Conservation (phyloP, 108 stramenopile genomes). For the Pseudonitzschia delicatissima region DNA sequence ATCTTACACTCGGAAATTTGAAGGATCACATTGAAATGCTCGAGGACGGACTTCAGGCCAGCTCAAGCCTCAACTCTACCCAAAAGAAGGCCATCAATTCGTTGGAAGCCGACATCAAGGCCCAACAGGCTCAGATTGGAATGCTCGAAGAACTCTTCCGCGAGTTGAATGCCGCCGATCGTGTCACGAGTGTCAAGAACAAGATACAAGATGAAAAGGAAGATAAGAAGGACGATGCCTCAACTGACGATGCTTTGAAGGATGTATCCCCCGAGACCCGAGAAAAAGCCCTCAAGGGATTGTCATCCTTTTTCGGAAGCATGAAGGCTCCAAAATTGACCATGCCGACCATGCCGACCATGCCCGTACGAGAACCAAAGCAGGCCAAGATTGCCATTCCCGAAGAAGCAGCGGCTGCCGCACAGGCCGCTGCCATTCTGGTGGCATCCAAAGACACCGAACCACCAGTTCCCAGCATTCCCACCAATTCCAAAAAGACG, state of each 20-base stretch:
- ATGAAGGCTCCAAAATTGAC: background rate
- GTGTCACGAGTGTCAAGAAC: too few species aligned
- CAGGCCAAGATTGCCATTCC: conserved; percentile 1
- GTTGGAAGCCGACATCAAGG: conserved; percentile 16
- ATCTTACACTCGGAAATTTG: conserved; percentile 20
- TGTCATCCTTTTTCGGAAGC: background rate
- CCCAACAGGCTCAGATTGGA: conserved; percentile 11
- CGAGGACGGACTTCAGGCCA: conserved; percentile 21
- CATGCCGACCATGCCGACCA: background rate
- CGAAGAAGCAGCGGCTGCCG: background rate
- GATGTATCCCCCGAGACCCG: background rate
- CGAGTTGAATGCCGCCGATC: conserved; percentile 6
- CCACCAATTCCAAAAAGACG: background rate
- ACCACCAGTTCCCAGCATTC: too few species aligned
- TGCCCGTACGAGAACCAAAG: background rate
- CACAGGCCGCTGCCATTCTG: background rate
- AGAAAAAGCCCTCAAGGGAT: background rate
- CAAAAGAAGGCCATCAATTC: conserved; percentile 11
- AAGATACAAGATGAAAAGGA: background rate
- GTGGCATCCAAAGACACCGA: too few species aligned
- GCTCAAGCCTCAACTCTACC: background rate
- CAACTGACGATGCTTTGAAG: background rate
- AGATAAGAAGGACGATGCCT: background rate
- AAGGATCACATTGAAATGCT: conserved; percentile 25
- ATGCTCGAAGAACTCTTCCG: conserved; percentile 30